phyloP scores from a whole-genome alignment of 441 rosid species.

The Pelargonium citronellum region DNA sequence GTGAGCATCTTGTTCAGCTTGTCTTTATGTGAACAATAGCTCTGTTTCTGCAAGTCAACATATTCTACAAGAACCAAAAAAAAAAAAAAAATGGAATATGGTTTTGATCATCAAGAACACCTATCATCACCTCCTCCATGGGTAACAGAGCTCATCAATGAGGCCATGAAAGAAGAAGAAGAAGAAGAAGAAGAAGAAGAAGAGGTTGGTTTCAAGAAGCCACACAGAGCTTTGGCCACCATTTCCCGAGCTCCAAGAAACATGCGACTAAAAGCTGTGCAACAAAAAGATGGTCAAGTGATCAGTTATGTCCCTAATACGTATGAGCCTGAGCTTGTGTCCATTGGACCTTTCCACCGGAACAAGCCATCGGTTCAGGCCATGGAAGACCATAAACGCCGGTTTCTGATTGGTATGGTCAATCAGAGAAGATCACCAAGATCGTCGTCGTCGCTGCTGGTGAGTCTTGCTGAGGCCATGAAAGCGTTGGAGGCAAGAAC shows the following conservation, averaged over 20 bases:
- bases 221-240: background rate
- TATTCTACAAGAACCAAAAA: too few relatives aligned
- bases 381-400: conserved; percentile 1
- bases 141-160: too few relatives aligned
- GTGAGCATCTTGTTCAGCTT: too few relatives aligned
- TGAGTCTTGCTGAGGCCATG: background rate
- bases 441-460: background rate
- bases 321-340: background rate
- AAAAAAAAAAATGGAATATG: too few relatives aligned
- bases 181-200: too few relatives aligned
- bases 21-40: too few relatives aligned
- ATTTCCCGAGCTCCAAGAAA: background rate
- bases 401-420: background rate
- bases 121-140: too few relatives aligned
- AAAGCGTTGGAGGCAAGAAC: conserved; percentile 3
- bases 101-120: too few relatives aligned
- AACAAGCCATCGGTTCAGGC: background rate
- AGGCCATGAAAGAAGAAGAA: too few relatives aligned
- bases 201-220: too few relatives aligned
- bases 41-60: too few relatives aligned
- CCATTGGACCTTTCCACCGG: background rate
- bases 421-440: background rate
- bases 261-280: background rate
- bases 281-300: background rate
- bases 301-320: background rate